phyloP scores from a whole-genome alignment of 129 eudicot species.

The Artemisia annua region DNA sequence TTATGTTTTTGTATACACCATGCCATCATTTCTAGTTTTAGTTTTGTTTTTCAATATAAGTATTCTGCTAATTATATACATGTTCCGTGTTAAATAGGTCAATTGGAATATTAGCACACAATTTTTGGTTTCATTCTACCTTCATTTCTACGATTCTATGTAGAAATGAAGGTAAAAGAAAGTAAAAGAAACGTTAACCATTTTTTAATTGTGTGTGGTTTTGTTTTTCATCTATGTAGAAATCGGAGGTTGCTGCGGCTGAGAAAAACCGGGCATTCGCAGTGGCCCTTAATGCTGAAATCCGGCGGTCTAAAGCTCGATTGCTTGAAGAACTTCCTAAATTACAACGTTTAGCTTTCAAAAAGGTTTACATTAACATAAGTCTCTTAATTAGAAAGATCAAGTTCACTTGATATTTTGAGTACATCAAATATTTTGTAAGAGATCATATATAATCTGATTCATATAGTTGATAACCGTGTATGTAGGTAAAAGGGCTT shows the following conservation, averaged over 20 bases:
- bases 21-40: neutral
- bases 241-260: constrained; percentile 42
- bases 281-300: constrained; percentile 52
- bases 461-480: too few relatives aligned
- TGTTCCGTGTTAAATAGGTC: too few relatives aligned
- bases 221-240: constrained; percentile 24
- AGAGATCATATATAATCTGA: too few relatives aligned
- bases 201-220: neutral
- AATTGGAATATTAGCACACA: too few relatives aligned
- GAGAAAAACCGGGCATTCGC: constrained; percentile 50
- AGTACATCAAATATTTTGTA: too few relatives aligned
- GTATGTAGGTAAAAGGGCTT: constrained; percentile 10
- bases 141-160: too few relatives aligned
- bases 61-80: too few relatives aligned
- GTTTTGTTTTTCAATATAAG: too few relatives aligned
- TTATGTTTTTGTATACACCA: neutral
- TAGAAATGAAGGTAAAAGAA: too few relatives aligned
- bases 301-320: constrained; percentile 49
- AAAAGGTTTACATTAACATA: constrained; percentile 32
- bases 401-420: too few relatives aligned
- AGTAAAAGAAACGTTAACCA: too few relatives aligned
- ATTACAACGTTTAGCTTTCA: constrained; percentile 48
- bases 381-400: neutral
- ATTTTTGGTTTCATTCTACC: too few relatives aligned
- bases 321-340: constrained; percentile 53